Evolutionary conservation across 106 monocot genomes (phyloP), one percentile per base, ranked within the genome.

Genomic region (Vanilla planifolia): DNA sequence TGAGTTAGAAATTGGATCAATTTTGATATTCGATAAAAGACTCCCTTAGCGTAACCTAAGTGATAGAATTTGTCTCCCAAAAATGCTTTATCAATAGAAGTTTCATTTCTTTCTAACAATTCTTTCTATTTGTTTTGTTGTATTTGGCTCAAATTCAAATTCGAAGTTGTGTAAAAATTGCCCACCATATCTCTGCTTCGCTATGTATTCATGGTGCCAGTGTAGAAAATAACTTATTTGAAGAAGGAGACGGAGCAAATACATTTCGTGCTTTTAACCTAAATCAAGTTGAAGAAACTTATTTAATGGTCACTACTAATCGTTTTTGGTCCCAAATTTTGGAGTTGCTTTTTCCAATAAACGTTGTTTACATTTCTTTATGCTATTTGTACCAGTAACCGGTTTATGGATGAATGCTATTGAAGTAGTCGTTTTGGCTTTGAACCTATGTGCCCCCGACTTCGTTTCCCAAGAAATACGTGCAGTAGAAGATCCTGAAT

Each of bases 331-430:
- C 30, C 42, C n/a, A n/a, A n/a, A n/a, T n/a, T n/a, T n/a, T n/a
- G n/a, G n/a, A n/a, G n/a, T n/a, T n/a, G n/a, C n/a, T 57, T 63
- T 70, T 70, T 64, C 44, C 35, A 71, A 63, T 63, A 55, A 71
- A 71, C 16, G 23, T 71, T 71, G 37, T 53, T 56, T 64, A 55
- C 43, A 71, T 71, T 55, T 64, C 42, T 64, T 71, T 71, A 71
- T 72, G 58, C 33, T 72, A 57, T 57, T 48, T 72, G 57, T 58
- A 64, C 47, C 3, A 48, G 67, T 45, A 43, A 56, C 29, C n/a
- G 41, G 55, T 67, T 71, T 71, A 63, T 63, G 71, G 71, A 63
- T 56, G 55, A 71, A 55, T 62, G 57, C 63, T 71, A 19, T 63
- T 63, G 44, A 44, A 51, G 71, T 63, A 63, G 55, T 63, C 60